Percentiles rank a stretch among this genome's conserved stretches.
phyloP scores from a whole-genome alignment of 495 filamentous ascomycete genomes.

The Neurospora discreta region DNA sequence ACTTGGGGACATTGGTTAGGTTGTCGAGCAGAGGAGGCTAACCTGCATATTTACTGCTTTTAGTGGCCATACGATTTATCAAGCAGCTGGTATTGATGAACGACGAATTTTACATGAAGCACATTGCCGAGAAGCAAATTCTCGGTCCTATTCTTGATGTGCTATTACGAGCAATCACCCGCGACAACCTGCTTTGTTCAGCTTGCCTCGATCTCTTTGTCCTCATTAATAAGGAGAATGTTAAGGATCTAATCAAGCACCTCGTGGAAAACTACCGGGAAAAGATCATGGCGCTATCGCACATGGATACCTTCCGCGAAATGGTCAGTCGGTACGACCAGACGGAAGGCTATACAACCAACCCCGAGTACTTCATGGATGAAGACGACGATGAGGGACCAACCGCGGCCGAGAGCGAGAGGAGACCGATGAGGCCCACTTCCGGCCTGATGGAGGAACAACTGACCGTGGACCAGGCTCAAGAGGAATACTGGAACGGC shows the following conservation, averaged over 20 bases:
- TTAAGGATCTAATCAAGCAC: slow-evolving; percentile 73
- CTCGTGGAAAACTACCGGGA: slow-evolving; percentile 84
- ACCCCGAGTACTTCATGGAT: slow-evolving; percentile 40
- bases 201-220: slow-evolving; percentile 95
- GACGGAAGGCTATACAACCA: slow-evolving; percentile 52
- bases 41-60: not conserved
- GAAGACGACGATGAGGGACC: slow-evolving; percentile 41
- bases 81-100: slow-evolving; percentile 74
- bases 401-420: slow-evolving; percentile 47
- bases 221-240: slow-evolving; percentile 74
- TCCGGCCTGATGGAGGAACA: slow-evolving; percentile 49
- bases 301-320: slow-evolving; percentile 75
- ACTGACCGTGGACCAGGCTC: slow-evolving; percentile 57
- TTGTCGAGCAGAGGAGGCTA: not conserved
- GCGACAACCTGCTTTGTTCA: slow-evolving; percentile 92
- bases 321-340: slow-evolving; percentile 75
- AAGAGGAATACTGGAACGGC: slow-evolving; percentile 92
- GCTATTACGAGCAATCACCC: slow-evolving; percentile 79
- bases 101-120: slow-evolving; percentile 85
- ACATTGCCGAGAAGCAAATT: slow-evolving; percentile 72
- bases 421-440: slow-evolving; percentile 29
- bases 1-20: slow-evolving; percentile 1
- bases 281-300: slow-evolving; percentile 63
- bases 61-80: slow-evolving; percentile 91
- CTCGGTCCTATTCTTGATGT: slow-evolving; percentile 85